These are phyloP conservation scores for Tranzscheliella williamsii DNA, from an alignment of 1,284 basidiomycete genomes.

Conservation along the genomic window DNA sequence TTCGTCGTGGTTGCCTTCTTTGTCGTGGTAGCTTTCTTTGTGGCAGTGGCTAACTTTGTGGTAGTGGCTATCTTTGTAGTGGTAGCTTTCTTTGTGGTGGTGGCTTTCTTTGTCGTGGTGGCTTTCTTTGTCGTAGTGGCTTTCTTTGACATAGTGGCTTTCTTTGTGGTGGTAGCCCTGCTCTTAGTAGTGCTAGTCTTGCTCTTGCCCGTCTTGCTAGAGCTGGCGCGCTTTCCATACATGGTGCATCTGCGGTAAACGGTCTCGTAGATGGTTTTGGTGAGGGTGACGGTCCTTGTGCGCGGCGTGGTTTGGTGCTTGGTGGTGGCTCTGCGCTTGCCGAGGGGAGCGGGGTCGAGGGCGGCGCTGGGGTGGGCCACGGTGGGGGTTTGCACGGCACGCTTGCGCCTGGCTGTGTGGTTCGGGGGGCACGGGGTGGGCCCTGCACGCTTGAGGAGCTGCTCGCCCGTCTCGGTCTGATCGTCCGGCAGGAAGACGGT, in stretches of 20 bases:
- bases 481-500: constrained; percentile 31
- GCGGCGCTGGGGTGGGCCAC: constrained; percentile 16
- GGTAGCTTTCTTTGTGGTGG: background rate
- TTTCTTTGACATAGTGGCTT: background rate
- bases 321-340: constrained; percentile 4
- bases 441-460: constrained; percentile 10
- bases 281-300: constrained; percentile 10
- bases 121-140: background rate
- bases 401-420: constrained; percentile 10
- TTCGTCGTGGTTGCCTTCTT: background rate
- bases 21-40: background rate
- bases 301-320: constrained; percentile 1
- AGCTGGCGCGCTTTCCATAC: constrained; percentile 4
- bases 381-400: constrained; percentile 6
- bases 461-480: background rate
- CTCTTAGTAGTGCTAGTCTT: constrained; percentile 3
- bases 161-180: constrained; percentile 1
- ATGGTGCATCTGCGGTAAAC: constrained; percentile 19
- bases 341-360: constrained; percentile 2
- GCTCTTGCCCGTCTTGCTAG: background rate
- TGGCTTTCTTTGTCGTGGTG: constrained; percentile 1
- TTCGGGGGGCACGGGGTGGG: constrained; percentile 27
- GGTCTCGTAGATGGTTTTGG: constrained; percentile 29
- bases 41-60: background rate
- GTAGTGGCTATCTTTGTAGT: background rate